A percentile compares a stretch with the other conserved stretches of the same genome.
These are phyloP conservation scores for Cyamopsis tetragonoloba DNA, from an alignment of 306 rosid species.

Conservation along the genomic window DNA sequence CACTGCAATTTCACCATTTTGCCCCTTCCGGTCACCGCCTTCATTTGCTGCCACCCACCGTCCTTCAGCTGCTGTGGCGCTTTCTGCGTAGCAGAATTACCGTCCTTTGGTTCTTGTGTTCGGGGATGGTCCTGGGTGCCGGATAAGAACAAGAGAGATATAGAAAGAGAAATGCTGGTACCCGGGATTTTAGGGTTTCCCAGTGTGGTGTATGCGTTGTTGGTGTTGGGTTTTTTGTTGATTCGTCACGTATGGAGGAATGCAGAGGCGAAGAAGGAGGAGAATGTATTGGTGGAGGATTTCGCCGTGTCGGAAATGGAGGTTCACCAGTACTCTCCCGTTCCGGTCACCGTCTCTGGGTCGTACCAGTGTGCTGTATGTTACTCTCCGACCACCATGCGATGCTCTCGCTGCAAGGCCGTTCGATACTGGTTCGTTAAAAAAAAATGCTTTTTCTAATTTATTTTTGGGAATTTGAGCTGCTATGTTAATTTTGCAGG, in stretches of 20 bases:
- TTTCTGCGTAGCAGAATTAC: slow-evolving; percentile 36
- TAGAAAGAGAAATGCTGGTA: slow-evolving; percentile 25
- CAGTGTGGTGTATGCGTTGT: slow-evolving; percentile 27
- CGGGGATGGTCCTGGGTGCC: slow-evolving; percentile 42
- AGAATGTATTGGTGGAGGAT: slow-evolving; percentile 36
- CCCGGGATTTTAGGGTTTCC: slow-evolving; percentile 60
- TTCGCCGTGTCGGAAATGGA: slow-evolving; percentile 37
- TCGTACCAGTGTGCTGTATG: slow-evolving; percentile 49
- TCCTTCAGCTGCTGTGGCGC: neutral
- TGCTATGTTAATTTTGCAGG: neutral
- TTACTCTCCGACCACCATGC: slow-evolving; percentile 48
- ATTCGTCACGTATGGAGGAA: slow-evolving; percentile 48
- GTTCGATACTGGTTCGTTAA: slow-evolving; percentile 62
- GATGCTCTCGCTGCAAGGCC: slow-evolving; percentile 61
- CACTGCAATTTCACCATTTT: slow-evolving; percentile 11
- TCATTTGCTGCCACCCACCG: neutral
- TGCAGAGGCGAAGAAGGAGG: slow-evolving; percentile 46
- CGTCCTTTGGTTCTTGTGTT: slow-evolving; percentile 48
- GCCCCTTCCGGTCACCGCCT: slow-evolving; percentile 4
- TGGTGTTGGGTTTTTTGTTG: slow-evolving; percentile 29
- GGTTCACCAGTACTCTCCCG: slow-evolving; percentile 21
- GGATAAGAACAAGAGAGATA: slow-evolving; percentile 15
- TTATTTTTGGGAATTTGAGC: neutral
- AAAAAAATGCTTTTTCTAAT: neutral
- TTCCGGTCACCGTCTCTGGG: neutral